Base-by-base conservation (phyloP, 202 grass and related monocot species). In the Zoysia matrella region DNA sequence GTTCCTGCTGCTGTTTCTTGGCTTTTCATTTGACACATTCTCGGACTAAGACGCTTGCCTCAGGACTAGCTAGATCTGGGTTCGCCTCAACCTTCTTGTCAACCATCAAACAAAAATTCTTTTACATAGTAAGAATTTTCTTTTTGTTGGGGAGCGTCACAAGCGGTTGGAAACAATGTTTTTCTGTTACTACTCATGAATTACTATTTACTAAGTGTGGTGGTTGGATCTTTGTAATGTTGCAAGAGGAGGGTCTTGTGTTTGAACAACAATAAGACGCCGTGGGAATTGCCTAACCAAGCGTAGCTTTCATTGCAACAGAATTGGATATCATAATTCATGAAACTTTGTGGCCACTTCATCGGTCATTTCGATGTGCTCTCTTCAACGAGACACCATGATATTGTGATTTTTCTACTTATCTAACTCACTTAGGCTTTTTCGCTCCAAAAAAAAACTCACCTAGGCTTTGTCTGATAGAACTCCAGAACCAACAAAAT, bases 1-100 rank as follows among this genome's bases (percentile, higher is more conserved):
- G 76, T 43, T 22, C 40, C 50, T 62, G 61, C 75, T 50, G 41
- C 64, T 22, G 22, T 22, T 22, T 22, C 22, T 16, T 36, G 51
- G 18, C 57, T 81, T 89, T 81, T 52, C 60, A 60, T 62, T 81
- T 67, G 57, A 69, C 72, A 52, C 66, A 22, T 52, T 75, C 72
- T 61, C 52, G 72, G 51, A 65, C 11, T 63, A 57, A 69, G 65
- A 4, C 77, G 16, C 61, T 67, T 83, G 61, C 52, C 62, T 48
- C 42, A 43, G 3, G 22, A 44, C 3, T 57, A 65, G 3, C 67
- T 67, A 22, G 22, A 22, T 22, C 22, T 63, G n/a, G 11, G 0
- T 30, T 68, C 41, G 39, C 53, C 55, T 54, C 62, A 53, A 30
- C 41, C 50, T 22, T 22, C 22, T 22, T 22, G 62, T 73, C 43